A percentile compares a stretch with the other conserved stretches of the same genome.
Conservation (phyloP, 805 yeast species). For the Huiozyma sinensis region DNA sequence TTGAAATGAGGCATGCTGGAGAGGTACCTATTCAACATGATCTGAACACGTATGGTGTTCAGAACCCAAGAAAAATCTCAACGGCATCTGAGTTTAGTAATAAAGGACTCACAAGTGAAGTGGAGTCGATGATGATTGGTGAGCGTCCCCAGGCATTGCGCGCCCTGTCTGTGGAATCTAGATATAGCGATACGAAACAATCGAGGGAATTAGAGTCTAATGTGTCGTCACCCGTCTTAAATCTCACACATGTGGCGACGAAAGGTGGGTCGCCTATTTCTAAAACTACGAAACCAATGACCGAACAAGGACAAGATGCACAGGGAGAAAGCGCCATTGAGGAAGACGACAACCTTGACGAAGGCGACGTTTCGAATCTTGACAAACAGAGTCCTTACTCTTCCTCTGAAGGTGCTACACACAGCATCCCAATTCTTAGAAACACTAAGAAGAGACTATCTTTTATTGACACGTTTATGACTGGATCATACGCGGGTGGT, state of each 20-base stretch:
- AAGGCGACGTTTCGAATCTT: not conserved
- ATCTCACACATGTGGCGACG: not conserved
- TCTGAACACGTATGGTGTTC: no score
- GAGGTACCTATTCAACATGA: not conserved
- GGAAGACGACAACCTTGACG: constrained; percentile 10
- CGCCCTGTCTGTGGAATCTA: constrained; percentile 6
- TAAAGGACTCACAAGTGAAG: constrained; percentile 13
- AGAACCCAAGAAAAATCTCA: constrained; percentile 2
- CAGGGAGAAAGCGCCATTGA: constrained; percentile 6
- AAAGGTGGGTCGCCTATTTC: not conserved
- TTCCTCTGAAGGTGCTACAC: not conserved
- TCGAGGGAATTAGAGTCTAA: constrained; percentile 1
- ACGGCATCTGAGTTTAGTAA: constrained; percentile 13
- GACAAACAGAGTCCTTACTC: not conserved
- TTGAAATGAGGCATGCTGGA: not conserved
- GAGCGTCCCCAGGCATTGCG: constrained; percentile 15
- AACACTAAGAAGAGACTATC: constrained; percentile 19
- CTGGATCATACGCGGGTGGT: constrained; percentile 15
- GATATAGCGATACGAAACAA: not conserved
- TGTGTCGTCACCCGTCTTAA: not conserved
- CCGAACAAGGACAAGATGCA: not conserved
- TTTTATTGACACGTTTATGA: constrained; percentile 25
- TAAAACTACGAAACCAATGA: not conserved
- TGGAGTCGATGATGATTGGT: constrained; percentile 19
- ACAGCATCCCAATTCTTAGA: constrained; percentile 16